phyloP scores from a whole-genome alignment of 2,329 filamentous ascomycete genomes.

The Seiridium unicorne region DNA sequence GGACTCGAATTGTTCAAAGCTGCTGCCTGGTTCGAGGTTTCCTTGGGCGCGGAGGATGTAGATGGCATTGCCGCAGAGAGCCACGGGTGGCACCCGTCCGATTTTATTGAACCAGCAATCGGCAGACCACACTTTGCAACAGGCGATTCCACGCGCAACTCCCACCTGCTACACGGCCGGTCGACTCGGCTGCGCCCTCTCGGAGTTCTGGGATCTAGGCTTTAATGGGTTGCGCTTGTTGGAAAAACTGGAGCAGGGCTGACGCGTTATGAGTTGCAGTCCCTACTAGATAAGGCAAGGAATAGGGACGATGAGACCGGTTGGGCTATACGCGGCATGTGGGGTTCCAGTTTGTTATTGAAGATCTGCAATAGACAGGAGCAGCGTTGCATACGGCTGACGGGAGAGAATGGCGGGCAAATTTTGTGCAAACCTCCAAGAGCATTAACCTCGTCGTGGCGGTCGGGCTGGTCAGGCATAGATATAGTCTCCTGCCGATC shows the following conservation, averaged over 20 bases:
- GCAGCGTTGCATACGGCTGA: background rate
- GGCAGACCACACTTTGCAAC: background rate
- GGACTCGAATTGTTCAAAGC: background rate
- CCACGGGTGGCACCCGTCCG: background rate
- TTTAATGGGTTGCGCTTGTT: constrained; percentile 1
- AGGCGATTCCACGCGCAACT: background rate
- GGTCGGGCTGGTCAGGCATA: background rate
- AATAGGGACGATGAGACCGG: constrained; percentile 13
- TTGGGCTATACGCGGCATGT: background rate
- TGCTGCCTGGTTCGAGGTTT: constrained; percentile 2
- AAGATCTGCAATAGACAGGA: too few relatives aligned
- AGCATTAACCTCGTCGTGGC: background rate
- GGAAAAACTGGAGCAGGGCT: constrained; percentile 16
- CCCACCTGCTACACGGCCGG: background rate
- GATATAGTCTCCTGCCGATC: background rate
- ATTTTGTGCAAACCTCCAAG: background rate
- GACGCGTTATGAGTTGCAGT: constrained; percentile 23
- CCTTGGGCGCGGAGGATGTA: background rate
- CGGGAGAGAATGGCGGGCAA: background rate
- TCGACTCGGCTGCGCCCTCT: background rate
- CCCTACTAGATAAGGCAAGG: constrained; percentile 14
- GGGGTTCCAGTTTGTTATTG: background rate
- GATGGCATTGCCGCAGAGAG: background rate
- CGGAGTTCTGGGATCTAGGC: background rate
- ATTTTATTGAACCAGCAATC: background rate